phyloP scores from a whole-genome alignment of 2,329 filamentous ascomycete genomes.

The Fusarium sacchari region DNA sequence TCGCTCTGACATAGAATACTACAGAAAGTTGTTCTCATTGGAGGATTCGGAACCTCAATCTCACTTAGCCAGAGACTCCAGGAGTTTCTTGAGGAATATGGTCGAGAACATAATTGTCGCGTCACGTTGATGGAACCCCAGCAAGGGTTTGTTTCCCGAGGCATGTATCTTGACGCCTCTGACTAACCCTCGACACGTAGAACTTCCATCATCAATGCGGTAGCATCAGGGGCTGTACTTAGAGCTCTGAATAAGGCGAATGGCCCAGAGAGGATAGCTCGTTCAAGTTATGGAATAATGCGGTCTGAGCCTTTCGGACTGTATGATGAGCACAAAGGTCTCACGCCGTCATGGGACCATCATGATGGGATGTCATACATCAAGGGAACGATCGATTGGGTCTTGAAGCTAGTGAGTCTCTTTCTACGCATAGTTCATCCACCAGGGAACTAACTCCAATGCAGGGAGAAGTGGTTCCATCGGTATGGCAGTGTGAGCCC shows the following conservation, averaged over 20 bases:
- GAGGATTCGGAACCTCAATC: neutral
- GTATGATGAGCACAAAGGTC: neutral
- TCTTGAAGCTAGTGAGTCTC: neutral
- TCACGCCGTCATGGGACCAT: accelerated
- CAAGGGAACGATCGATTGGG: neutral
- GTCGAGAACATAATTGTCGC: accelerated
- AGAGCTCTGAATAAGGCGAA: neutral
- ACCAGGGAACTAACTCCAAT: accelerated
- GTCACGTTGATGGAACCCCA: accelerated
- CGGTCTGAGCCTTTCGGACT: neutral
- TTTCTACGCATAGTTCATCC: accelerated
- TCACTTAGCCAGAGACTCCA: neutral
- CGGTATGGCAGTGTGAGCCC: neutral
- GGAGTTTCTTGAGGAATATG: accelerated
- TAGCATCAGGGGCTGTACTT: neutral
- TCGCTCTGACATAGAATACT: accelerated
- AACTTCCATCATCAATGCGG: neutral
- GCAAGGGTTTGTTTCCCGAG: neutral
- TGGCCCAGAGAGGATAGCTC: neutral
- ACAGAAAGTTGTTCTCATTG: slow-evolving; percentile 5
- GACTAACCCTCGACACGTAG: accelerated
- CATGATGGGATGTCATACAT: neutral
- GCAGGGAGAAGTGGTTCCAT: neutral
- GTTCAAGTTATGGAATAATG: neutral
- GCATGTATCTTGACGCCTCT: accelerated